Base-by-base conservation (phyloP, 139 green algal genomes). In the Limnomonas spitsbergensis region DNA sequence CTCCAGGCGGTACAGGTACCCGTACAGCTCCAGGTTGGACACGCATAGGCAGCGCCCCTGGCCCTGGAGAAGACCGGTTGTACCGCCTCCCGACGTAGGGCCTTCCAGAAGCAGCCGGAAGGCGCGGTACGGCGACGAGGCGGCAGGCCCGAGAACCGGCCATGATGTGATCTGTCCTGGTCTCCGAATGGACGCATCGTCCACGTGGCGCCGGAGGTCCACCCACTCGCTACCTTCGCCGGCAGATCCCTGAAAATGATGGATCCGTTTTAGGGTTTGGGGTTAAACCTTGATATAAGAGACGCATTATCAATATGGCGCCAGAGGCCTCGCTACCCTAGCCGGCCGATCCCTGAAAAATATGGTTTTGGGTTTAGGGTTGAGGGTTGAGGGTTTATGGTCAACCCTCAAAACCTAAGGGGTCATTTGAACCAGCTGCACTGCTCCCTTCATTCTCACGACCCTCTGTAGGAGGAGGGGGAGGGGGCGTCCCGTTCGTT, bases 1-100 rank as follows among this genome's bases (percentile, higher is more conserved):
- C 61, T 71, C 32, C 2, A 40, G 67, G 31, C 74, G 76, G 35
- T 79, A 31, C 42, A 94, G 79, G 72, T 86, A 87, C 27, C 93
- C 93, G 71, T 97, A 97, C n/a, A 97, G 76, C 81, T 97, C 93
- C 69, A 94, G 56, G 32, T 89, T 81, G 75, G 84, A 89, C 3
- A 97, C 84, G 54, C 72, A 85, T 1, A 97, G 47, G 20, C 20
- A 29, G 14, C 47, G 20, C 14, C 47, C 47, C 20, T 61, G 20
- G 47, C 20, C 14, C 47, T 61, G 47, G 20, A 61, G 47, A 61
- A 29, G 47, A 61, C 20, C 47, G 20, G 47, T 61, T 61, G 47
- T 29, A 61, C 20, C 47, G 20, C 14, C 47, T n/a, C n/a, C n/a
- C n/a, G n/a, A n/a, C 14, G 76, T 84, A 2, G 84, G 87, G 1